Conservation (phyloP, 176 grass and related monocot genomes). For the Triticum urartu region DNA sequence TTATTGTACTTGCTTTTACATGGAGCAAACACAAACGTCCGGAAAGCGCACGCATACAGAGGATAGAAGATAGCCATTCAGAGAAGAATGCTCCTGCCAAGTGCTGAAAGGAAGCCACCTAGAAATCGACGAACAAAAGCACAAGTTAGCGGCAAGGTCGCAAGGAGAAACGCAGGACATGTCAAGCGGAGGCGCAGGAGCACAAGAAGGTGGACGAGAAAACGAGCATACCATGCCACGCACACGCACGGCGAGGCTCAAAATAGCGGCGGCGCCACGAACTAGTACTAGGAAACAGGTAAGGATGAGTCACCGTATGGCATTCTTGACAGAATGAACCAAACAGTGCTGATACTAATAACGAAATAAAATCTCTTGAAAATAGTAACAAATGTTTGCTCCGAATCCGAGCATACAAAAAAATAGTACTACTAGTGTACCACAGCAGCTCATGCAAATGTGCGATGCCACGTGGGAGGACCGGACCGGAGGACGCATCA, state of each 20-base stretch:
- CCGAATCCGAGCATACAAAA: no score
- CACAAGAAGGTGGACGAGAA: not conserved
- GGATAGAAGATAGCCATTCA: not conserved
- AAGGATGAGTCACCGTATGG: no score
- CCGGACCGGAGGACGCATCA: not conserved
- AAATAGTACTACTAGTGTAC: no score
- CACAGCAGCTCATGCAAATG: not conserved
- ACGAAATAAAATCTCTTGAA: no score
- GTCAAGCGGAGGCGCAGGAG: not conserved
- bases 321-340: no score
- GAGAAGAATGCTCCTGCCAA: not conserved
- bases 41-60: not conserved
- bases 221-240: not conserved
- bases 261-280: no score
- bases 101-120: not conserved
- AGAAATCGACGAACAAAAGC: not conserved
- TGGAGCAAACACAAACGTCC: not conserved
- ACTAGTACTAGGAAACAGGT: no score
- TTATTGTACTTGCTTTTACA: no score
- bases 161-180: not conserved
- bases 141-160: not conserved
- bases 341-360: no score
- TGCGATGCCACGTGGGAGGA: not conserved
- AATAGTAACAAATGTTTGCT: no score
- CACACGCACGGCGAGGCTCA: not conserved